phyloP scores from a whole-genome alignment of 257 asterid species.

The Salvia rosmarinus region DNA sequence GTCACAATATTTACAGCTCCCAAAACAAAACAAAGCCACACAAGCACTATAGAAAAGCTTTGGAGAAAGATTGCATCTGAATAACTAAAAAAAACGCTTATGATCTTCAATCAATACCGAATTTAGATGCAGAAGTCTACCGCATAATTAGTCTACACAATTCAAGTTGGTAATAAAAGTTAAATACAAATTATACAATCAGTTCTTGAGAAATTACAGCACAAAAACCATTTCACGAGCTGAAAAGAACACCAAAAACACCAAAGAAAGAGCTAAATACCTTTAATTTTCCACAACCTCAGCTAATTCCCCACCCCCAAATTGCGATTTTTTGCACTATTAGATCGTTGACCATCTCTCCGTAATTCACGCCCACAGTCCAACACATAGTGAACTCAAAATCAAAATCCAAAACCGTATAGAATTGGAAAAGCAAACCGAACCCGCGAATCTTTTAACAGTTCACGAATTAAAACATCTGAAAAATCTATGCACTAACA shows the following conservation, averaged over 20 bases:
- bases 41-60: neutral
- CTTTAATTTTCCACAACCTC: constrained; percentile 27
- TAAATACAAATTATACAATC: neutral
- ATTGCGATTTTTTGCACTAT: constrained; percentile 20
- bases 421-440: neutral
- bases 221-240: constrained; percentile 7
- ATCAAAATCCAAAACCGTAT: constrained; percentile 6
- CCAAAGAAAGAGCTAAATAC: neutral
- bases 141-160: neutral
- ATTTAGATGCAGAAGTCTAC: neutral
- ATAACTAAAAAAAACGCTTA: constrained; percentile 23
- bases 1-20: constrained; percentile 6
- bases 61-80: constrained; percentile 12
- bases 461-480: constrained; percentile 14
- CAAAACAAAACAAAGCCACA: constrained; percentile 5
- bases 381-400: neutral
- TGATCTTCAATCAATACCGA: constrained; percentile 4
- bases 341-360: constrained; percentile 40
- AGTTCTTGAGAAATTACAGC: constrained; percentile 14
- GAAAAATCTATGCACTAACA: neutral
- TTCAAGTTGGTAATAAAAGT: constrained; percentile 1
- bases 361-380: neutral
- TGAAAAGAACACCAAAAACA: neutral
- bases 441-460: constrained; percentile 7
- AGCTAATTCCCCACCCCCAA: constrained; percentile 22